Evolutionary conservation across 129 eudicot genomes (phyloP).

Genomic region (Oenanthe sinensis): DNA sequence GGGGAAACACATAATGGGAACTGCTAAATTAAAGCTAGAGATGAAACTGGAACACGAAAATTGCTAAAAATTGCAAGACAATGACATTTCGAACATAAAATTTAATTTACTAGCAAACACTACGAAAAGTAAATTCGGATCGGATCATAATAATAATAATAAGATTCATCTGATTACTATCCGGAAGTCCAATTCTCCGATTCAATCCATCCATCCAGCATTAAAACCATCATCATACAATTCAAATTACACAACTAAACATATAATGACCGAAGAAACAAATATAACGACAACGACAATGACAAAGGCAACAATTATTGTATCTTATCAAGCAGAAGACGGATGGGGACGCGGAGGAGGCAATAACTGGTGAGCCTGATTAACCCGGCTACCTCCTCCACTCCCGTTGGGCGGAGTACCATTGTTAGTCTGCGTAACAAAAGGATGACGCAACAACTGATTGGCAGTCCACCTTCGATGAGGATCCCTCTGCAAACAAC

Average conservation of each 20-base stretch:
- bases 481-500: slow-evolving; percentile 79
- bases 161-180: slow-evolving; percentile 9
- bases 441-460: slow-evolving; percentile 41
- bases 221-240: slow-evolving; percentile 2
- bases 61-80: not conserved
- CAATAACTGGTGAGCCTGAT: slow-evolving; percentile 33
- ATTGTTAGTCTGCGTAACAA: slow-evolving; percentile 15
- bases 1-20: not conserved
- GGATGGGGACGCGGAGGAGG: slow-evolving; percentile 37
- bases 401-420: slow-evolving; percentile 8
- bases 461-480: slow-evolving; percentile 61
- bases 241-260: slow-evolving; percentile 17
- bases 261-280: not conserved
- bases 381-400: slow-evolving; percentile 20
- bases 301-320: slow-evolving; percentile 3
- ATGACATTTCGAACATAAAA: not conserved
- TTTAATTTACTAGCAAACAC: not conserved
- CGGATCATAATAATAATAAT: not conserved
- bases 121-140: not conserved
- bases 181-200: not conserved
- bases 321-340: slow-evolving; percentile 18
- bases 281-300: not conserved
- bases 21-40: not conserved
- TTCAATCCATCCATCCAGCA: slow-evolving; percentile 4
- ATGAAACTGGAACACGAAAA: not conserved